Evolutionary conservation across 2,329 filamentous ascomycete species (phyloP).

Genomic region (Fusarium nodosum): DNA sequence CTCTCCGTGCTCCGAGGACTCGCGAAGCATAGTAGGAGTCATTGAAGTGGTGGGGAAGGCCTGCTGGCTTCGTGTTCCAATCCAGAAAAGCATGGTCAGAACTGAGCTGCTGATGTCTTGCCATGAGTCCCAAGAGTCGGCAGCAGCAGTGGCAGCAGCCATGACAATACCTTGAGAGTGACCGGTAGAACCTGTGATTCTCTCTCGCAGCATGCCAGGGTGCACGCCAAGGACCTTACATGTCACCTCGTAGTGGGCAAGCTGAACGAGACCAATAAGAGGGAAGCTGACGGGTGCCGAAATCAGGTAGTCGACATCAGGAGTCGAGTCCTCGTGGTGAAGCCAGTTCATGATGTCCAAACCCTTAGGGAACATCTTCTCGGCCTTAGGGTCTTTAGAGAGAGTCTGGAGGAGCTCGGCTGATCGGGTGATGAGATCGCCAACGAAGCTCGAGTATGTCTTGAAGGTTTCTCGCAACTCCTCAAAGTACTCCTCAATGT

Average conservation of each 20-base stretch:
- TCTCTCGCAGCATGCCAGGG: conserved; percentile 87
- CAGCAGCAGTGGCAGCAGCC: conserved; percentile 89
- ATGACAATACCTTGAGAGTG: conserved; percentile 98
- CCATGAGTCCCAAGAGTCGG: conserved; percentile 94
- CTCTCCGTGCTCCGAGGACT: conserved; percentile 94
- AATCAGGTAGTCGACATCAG: conserved; percentile 93
- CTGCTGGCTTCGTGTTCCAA: conserved; percentile 95
- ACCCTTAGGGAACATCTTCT: conserved; percentile 98
- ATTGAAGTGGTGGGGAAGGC: conserved; percentile 96
- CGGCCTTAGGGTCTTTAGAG: conserved; percentile 84
- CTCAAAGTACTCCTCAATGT: conserved; percentile 99
- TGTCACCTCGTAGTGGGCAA: conserved; percentile 94
- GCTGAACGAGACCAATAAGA: conserved; percentile 93
- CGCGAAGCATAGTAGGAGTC: conserved; percentile 89
- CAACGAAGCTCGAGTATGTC: conserved; percentile 91
- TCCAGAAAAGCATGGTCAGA: conserved; percentile 97
- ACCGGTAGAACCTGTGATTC: conserved; percentile 89
- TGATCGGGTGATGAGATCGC: conserved; percentile 83
- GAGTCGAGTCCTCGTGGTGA: conserved; percentile 87
- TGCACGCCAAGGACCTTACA: conserved; percentile 92
- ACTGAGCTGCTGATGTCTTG: conserved; percentile 82
- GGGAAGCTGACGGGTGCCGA: conserved; percentile 96
- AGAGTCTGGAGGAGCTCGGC: conserved; percentile 90
- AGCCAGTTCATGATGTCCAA: conserved; percentile 95
- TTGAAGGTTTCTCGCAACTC: conserved; percentile 92